Evolutionary conservation across 78 protist species (phyloP).

Genomic region (Dictyostelium citrinum): DNA sequence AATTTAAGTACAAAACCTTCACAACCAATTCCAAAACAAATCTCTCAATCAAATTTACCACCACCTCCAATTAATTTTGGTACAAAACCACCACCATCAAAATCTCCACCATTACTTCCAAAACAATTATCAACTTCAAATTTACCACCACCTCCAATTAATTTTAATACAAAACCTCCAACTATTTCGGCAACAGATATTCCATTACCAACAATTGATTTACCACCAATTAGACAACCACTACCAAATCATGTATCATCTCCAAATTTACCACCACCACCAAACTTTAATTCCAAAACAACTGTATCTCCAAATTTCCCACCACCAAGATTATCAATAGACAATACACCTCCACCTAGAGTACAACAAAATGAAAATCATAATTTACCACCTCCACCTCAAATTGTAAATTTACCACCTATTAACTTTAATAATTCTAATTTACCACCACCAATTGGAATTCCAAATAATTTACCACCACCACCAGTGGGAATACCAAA

Average conservation of each 20-base stretch:
- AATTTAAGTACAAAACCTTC: not conserved
- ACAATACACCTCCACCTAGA: not conserved
- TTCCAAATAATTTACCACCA: not conserved
- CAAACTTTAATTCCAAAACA: not conserved
- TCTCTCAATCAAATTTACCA: not conserved
- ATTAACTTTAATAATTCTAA: not conserved
- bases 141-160: not conserved
- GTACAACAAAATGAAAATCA: not conserved
- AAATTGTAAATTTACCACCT: not conserved
- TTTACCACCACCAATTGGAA: conserved; percentile 33
- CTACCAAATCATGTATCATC: not conserved
- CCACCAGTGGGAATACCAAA: not conserved
- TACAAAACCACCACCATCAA: not conserved
- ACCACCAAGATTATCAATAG: not conserved
- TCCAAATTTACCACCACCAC: not conserved
- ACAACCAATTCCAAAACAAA: not conserved
- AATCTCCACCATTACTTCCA: conserved; percentile 25
- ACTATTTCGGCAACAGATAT: not conserved
- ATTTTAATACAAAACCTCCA: not conserved
- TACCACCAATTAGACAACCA: not conserved
- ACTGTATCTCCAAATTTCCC: not conserved
- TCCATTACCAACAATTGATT: not conserved
- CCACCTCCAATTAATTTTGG: not conserved
- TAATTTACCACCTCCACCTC: not conserved
- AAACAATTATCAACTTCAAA: not conserved